phyloP scores from a whole-genome alignment of 352 stramenopile genomes.

The Globisporangium alternatum region DNA sequence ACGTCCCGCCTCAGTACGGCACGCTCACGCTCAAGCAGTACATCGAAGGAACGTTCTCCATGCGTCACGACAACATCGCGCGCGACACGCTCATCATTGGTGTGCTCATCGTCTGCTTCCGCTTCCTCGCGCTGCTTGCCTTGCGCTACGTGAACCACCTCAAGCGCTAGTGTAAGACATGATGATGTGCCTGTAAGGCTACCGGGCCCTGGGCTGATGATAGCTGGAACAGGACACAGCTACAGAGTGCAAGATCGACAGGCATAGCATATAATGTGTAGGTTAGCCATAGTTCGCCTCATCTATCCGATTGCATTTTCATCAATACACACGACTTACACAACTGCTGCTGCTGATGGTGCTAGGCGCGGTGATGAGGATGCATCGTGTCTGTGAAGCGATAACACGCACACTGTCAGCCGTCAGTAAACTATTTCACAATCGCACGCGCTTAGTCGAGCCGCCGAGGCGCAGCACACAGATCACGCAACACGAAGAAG shows the following conservation, averaged over 20 bases:
- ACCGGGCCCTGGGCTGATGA: too few species aligned
- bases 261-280: neutral
- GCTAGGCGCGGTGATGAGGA: too few species aligned
- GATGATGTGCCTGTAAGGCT: too few species aligned
- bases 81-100: conserved; percentile 30
- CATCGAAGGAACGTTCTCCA: conserved; percentile 35
- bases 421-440: too few species aligned
- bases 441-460: too few species aligned
- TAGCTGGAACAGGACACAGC: neutral
- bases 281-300: too few species aligned
- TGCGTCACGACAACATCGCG: conserved; percentile 29
- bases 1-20: conserved; percentile 25
- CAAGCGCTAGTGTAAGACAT: conserved; percentile 27
- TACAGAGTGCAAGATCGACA: neutral
- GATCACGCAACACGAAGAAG: neutral
- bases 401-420: too few species aligned
- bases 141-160: conserved; percentile 55
- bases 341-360: too few species aligned
- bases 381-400: too few species aligned
- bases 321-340: neutral
- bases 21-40: conserved; percentile 39
- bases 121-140: conserved; percentile 39
- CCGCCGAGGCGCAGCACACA: too few species aligned
- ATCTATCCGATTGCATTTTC: too few species aligned
- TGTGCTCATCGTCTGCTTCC: conserved; percentile 44